Percentiles rank a stretch among this genome's conserved stretches.
phyloP scores from a whole-genome alignment of 2,329 filamentous ascomycete genomes.

The Apiospora malaysiana region DNA sequence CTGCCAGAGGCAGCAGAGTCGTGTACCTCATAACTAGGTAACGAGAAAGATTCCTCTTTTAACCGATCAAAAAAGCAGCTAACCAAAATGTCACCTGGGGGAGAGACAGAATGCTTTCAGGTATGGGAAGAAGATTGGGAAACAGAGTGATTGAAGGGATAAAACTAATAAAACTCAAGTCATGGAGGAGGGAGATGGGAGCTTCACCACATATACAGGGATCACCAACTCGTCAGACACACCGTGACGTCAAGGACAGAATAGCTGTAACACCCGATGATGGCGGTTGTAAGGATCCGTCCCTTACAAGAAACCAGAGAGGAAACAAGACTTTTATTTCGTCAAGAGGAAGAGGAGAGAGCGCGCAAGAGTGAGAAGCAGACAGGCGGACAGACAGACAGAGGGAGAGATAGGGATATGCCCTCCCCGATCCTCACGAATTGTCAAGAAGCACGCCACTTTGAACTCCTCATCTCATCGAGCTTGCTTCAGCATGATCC shows the following conservation, averaged over 20 bases:
- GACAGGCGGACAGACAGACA: not conserved
- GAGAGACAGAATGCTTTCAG: not conserved
- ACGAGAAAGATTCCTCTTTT: not conserved
- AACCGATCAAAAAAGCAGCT: not conserved
- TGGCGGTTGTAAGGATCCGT: slow-evolving; percentile 4
- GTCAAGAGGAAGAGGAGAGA: not conserved
- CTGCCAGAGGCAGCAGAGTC: slow-evolving; percentile 32
- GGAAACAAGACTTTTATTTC: slow-evolving; percentile 3
- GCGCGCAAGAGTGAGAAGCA: too few species aligned
- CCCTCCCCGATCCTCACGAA: not conserved
- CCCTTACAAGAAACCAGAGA: not conserved
- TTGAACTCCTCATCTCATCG: not conserved
- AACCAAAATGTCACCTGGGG: not conserved
- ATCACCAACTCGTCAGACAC: not conserved
- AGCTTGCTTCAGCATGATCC: slow-evolving; percentile 1
- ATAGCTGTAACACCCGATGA: slow-evolving; percentile 15
- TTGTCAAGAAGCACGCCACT: slow-evolving; percentile 6
- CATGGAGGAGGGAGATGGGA: not conserved
- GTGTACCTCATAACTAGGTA: slow-evolving; percentile 33
- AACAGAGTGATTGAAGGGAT: not conserved
- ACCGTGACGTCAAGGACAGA: slow-evolving; percentile 11
- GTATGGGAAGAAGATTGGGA: not conserved
- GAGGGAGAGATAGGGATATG: not conserved
- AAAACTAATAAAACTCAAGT: not conserved
- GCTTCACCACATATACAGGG: slow-evolving; percentile 9